A percentile compares a stretch with the other conserved stretches of the same genome.
These are phyloP conservation scores for Clathrospora elynae DNA, from an alignment of 2,329 filamentous ascomycete genomes.

Conservation along the genomic window DNA sequence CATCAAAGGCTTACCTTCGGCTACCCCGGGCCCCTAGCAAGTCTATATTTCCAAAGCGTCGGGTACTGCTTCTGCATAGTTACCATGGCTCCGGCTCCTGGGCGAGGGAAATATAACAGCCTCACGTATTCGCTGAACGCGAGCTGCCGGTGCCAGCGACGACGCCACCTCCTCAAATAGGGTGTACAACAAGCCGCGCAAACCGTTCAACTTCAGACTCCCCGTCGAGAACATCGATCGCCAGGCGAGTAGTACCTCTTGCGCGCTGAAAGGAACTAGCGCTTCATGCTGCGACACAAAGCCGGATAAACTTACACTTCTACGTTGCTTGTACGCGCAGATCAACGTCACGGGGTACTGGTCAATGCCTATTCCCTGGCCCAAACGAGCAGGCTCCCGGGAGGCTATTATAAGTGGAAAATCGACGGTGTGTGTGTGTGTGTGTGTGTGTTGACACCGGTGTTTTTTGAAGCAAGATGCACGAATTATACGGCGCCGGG, in stretches of 20 bases:
- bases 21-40: slow-evolving; percentile 34
- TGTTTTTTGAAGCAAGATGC: slow-evolving; percentile 17
- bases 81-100: slow-evolving; percentile 36
- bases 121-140: slow-evolving; percentile 29
- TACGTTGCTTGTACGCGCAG: slow-evolving; percentile 53
- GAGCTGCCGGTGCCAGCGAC: slow-evolving; percentile 39
- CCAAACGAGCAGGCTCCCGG: slow-evolving; percentile 48
- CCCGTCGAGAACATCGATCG: slow-evolving; percentile 42
- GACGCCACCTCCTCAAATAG: slow-evolving; percentile 28
- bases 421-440: no score
- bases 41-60: slow-evolving; percentile 38
- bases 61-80: slow-evolving; percentile 8
- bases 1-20: slow-evolving; percentile 54
- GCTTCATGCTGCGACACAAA: slow-evolving; percentile 30
- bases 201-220: slow-evolving; percentile 43
- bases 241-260: slow-evolving; percentile 53
- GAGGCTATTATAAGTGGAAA: slow-evolving; percentile 41
- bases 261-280: slow-evolving; percentile 50
- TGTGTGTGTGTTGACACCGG: slow-evolving; percentile 44
- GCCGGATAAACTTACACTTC: slow-evolving; percentile 45
- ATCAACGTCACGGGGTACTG: slow-evolving; percentile 46
- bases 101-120: slow-evolving; percentile 36
- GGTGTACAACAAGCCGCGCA: slow-evolving; percentile 35
- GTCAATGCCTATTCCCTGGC: slow-evolving; percentile 34
- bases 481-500: slow-evolving; percentile 36